Evolutionary conservation across 305 asterid species (phyloP).

Genomic region (Rubia tinctorum): DNA sequence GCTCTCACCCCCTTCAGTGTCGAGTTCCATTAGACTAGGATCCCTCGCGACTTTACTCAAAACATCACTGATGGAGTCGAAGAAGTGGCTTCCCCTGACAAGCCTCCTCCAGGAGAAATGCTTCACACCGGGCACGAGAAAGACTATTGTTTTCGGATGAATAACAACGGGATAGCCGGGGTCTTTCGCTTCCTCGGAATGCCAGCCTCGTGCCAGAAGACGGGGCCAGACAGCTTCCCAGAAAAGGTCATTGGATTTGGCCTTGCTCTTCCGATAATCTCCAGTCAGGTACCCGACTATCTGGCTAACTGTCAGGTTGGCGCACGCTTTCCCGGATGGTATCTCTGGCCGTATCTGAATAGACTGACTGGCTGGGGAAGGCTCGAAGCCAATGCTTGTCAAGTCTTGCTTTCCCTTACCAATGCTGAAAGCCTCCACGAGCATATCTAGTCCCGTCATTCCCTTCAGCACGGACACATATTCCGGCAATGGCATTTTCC

Average conservation of each 20-base stretch:
- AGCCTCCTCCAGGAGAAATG: conserved; percentile 60
- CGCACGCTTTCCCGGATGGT: conserved; percentile 66
- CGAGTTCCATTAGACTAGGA: conserved; percentile 59
- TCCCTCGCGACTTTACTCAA: conserved; percentile 65
- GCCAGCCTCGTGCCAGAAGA: conserved; percentile 80
- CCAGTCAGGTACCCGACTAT: conserved; percentile 62
- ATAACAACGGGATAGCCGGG: conserved; percentile 28
- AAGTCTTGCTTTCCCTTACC: conserved; percentile 71
- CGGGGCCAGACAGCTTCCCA: conserved; percentile 96
- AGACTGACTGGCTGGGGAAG: conserved; percentile 40
- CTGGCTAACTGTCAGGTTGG: conserved; percentile 48
- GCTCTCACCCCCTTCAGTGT: conserved; percentile 33
- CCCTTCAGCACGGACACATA: conserved; percentile 49
- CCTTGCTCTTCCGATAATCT: conserved; percentile 69
- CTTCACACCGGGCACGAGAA: conserved; percentile 58
- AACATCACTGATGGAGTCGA: conserved; percentile 66
- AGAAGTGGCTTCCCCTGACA: conserved; percentile 59
- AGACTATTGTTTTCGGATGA: conserved; percentile 44
- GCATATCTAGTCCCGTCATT: conserved; percentile 40
- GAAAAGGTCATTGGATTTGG: conserved; percentile 62
- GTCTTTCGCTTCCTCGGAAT: conserved; percentile 62
- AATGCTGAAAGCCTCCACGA: conserved; percentile 61
- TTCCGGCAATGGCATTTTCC: conserved; percentile 45
- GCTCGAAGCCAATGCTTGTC: conserved; percentile 47
- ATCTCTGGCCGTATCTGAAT: conserved; percentile 42